Evolutionary conservation across 2,329 filamentous ascomycete species (phyloP).

Genomic region (Talaromyces sp.): DNA sequence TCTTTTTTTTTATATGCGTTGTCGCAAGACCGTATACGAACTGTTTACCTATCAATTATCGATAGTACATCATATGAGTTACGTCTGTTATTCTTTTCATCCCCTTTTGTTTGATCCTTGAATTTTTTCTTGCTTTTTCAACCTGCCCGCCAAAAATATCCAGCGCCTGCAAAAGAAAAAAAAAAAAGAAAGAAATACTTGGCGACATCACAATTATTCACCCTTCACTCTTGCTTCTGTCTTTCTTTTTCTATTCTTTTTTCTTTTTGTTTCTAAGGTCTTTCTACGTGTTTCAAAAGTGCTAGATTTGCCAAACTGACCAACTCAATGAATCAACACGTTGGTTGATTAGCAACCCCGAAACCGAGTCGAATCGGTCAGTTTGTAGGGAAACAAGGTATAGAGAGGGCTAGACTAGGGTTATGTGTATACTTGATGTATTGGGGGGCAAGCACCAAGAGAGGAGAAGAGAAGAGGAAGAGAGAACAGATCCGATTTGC

Average conservation of each 20-base stretch:
- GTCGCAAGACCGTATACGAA: not conserved
- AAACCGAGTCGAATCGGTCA: not conserved
- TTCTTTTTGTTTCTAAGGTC: slow-evolving; percentile 1
- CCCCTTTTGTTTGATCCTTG: not conserved
- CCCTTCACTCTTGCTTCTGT: not conserved
- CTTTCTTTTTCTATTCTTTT: slow-evolving; percentile 4
- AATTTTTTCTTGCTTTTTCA: slow-evolving; percentile 1
- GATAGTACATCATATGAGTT: not conserved
- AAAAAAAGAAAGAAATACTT: not conserved
- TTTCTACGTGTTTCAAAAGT: not conserved
- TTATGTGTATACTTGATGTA: not conserved
- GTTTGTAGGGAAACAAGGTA: not conserved
- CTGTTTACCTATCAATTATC: not conserved
- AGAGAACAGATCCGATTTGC: not conserved
- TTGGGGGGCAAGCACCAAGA: not conserved
- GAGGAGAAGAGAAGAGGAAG: not conserved
- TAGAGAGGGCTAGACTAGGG: not conserved
- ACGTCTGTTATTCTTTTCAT: not conserved
- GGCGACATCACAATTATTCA: not conserved
- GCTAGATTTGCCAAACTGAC: not conserved
- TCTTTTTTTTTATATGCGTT: not conserved
- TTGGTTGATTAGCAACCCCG: not conserved
- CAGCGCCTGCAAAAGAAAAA: slow-evolving; percentile 1
- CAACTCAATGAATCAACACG: not conserved
- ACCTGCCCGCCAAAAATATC: not conserved